Conservation (phyloP, 1,284 basidiomycete genomes). For the Athelia psychrophila region DNA sequence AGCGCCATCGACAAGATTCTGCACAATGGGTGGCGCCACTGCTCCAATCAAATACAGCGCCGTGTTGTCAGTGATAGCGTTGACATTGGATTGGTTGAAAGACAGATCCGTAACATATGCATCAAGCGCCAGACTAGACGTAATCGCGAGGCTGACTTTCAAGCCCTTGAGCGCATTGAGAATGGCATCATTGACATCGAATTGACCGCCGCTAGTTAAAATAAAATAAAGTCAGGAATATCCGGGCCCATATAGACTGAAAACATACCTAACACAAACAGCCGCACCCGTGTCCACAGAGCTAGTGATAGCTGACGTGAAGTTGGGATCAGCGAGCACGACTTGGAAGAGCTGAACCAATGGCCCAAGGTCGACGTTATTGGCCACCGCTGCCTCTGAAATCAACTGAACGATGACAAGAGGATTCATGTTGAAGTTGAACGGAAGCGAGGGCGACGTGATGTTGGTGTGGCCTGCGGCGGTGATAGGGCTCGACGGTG, state of each 20-base stretch:
- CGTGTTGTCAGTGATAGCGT: constrained; percentile 59
- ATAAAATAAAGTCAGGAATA: too few species aligned
- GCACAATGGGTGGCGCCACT: constrained; percentile 66
- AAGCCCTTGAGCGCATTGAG: constrained; percentile 61
- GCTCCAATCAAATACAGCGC: constrained; percentile 70
- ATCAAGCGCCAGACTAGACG: constrained; percentile 51
- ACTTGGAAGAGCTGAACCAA: constrained; percentile 58
- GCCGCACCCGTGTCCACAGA: constrained; percentile 50
- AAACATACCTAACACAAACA: constrained; percentile 47
- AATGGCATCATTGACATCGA: constrained; percentile 61
- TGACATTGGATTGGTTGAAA: constrained; percentile 63
- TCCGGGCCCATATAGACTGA: too few species aligned
- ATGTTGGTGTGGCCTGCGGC: constrained; percentile 54
- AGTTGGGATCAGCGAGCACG: constrained; percentile 48
- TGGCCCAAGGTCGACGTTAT: constrained; percentile 63
- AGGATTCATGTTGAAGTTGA: constrained; percentile 68
- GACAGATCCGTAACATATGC: constrained; percentile 61
- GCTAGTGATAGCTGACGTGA: constrained; percentile 46
- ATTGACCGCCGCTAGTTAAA: constrained; percentile 52
- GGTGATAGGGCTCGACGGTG: too few species aligned
- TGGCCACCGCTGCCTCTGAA: constrained; percentile 47
- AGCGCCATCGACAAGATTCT: constrained; percentile 63
- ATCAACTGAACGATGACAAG: constrained; percentile 61
- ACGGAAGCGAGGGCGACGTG: constrained; percentile 57
- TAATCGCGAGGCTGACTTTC: constrained; percentile 49